Evolutionary conservation across 2,329 filamentous ascomycete species (phyloP).

Genomic region (Botrytis fabae): DNA sequence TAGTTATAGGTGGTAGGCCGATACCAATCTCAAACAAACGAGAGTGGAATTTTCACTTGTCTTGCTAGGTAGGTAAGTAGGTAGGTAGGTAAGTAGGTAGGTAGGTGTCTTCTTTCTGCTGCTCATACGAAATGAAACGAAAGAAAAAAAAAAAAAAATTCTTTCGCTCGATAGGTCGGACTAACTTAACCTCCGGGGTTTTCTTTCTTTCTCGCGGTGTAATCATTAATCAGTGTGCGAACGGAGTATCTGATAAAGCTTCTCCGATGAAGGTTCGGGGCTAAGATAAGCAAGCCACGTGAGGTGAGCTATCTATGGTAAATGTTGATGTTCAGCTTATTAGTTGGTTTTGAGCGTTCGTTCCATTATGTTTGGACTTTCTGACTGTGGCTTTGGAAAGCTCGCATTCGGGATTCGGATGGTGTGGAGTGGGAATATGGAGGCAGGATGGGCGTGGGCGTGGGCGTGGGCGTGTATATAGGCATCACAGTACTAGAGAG

Average conservation of each 20-base stretch:
- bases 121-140: neutral
- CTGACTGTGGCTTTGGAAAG: neutral
- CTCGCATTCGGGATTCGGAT: neutral
- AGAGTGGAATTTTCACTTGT: neutral
- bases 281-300: neutral
- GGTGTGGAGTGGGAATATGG: neutral
- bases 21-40: neutral
- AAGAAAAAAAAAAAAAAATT: neutral
- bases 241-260: neutral
- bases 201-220: neutral
- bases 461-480: neutral
- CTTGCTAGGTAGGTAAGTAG: too few species aligned
- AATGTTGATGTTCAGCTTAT: too few species aligned
- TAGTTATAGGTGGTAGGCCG: neutral
- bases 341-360: neutral
- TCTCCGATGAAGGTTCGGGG: neutral
- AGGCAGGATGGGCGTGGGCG: neutral
- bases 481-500: neutral
- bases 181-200: neutral
- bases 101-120: neutral
- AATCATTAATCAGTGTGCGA: too few species aligned
- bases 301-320: too few species aligned
- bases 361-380: neutral
- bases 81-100: too few species aligned
- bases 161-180: neutral